Percentiles rank a stretch among this genome's conserved stretches.
phyloP scores from a whole-genome alignment of 2,329 filamentous ascomycete genomes.

The Neopestalotiopsis sp. region DNA sequence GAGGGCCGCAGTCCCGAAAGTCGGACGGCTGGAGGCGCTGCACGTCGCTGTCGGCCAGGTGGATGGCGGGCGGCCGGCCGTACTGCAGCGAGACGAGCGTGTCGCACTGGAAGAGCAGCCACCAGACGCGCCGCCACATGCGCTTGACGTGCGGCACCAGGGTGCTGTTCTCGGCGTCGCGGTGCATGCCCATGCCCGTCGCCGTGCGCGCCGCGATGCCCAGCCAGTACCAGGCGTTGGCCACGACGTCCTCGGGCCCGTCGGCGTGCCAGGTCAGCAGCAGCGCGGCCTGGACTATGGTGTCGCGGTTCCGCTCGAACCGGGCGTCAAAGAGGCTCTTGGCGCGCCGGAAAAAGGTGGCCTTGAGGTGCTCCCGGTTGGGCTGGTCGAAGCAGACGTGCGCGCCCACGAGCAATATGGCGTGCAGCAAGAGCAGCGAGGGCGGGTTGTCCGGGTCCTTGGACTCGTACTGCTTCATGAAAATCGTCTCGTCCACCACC shows the following conservation, averaged over 20 bases:
- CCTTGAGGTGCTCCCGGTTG: slow-evolving; percentile 48
- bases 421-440: slow-evolving; percentile 54
- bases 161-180: slow-evolving; percentile 36
- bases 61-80: slow-evolving; percentile 18
- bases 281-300: slow-evolving; percentile 58
- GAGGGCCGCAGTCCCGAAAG: slow-evolving; percentile 18
- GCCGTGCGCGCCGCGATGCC: slow-evolving; percentile 57
- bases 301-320: slow-evolving; percentile 57
- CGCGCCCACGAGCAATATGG: slow-evolving; percentile 55
- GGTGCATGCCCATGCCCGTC: slow-evolving; percentile 58
- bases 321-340: slow-evolving; percentile 59
- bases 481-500: slow-evolving; percentile 55
- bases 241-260: slow-evolving; percentile 57
- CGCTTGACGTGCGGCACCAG: slow-evolving; percentile 38
- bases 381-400: slow-evolving; percentile 49
- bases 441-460: slow-evolving; percentile 49
- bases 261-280: slow-evolving; percentile 62
- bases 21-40: slow-evolving; percentile 13
- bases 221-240: slow-evolving; percentile 58
- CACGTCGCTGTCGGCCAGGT: slow-evolving; percentile 20
- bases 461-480: slow-evolving; percentile 54
- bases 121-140: slow-evolving; percentile 45
- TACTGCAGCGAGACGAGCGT: slow-evolving; percentile 38
- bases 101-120: slow-evolving; percentile 46
- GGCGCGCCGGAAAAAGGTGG: slow-evolving; percentile 55